These are phyloP conservation scores for Fusarium sp. DNA, from an alignment of 2,329 filamentous ascomycete species.

Conservation along the genomic window DNA sequence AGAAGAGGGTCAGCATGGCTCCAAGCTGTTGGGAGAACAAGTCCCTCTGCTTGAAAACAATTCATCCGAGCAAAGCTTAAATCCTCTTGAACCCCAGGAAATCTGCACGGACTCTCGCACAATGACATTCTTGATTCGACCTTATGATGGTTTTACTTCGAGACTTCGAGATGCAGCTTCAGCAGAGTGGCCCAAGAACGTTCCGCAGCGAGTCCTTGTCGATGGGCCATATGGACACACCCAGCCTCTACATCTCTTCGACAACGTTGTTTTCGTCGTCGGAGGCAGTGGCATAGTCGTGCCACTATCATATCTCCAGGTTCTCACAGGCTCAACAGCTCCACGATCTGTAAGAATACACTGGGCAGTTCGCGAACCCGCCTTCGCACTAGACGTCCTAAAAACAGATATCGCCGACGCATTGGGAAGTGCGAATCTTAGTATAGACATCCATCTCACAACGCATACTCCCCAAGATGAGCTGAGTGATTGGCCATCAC, in stretches of 20 bases:
- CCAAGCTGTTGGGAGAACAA: constrained; percentile 50
- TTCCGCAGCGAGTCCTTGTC: constrained; percentile 55
- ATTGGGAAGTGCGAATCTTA: constrained; percentile 49
- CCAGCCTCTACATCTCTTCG: constrained; percentile 55
- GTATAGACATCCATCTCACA: constrained; percentile 57
- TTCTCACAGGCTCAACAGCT: constrained; percentile 39
- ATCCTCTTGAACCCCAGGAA: background rate
- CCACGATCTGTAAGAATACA: constrained; percentile 53
- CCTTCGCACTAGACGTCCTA: constrained; percentile 55
- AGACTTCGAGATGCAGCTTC: constrained; percentile 54
- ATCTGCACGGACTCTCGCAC: constrained; percentile 11
- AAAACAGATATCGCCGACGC: constrained; percentile 51
- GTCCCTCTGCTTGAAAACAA: constrained; percentile 51
- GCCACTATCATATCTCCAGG: constrained; percentile 56
- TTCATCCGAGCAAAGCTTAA: constrained; percentile 2
- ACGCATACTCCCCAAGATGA: constrained; percentile 27
- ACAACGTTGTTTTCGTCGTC: constrained; percentile 59
- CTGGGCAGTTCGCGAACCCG: constrained; percentile 60
- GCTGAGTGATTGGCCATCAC: constrained; percentile 25
- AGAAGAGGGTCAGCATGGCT: constrained; percentile 21
- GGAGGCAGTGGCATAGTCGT: constrained; percentile 62
- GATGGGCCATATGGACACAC: constrained; percentile 62
- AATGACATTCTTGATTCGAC: constrained; percentile 61
- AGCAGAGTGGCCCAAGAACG: constrained; percentile 42
- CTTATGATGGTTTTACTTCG: constrained; percentile 61